phyloP scores from a whole-genome alignment of 352 stramenopile genomes.

The Aphanomyces cochlioides region DNA sequence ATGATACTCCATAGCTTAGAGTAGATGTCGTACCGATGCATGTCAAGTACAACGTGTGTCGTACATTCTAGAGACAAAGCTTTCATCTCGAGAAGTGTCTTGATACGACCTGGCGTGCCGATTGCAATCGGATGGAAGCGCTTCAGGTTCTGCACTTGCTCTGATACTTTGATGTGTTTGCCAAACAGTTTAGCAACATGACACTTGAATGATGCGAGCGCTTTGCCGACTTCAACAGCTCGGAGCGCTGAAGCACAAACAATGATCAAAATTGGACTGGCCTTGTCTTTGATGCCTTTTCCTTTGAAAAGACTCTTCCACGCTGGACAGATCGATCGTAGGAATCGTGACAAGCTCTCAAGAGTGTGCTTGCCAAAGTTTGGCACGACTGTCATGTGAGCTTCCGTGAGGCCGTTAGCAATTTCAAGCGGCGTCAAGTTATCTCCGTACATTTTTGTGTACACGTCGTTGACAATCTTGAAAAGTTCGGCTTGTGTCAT shows the following conservation, averaged over 20 bases:
- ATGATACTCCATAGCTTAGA: not conserved
- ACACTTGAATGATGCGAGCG: constrained; percentile 80
- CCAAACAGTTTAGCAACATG: constrained; percentile 95
- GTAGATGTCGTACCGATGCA: constrained; percentile 39
- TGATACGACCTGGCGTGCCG: constrained; percentile 69
- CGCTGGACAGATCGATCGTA: constrained; percentile 61
- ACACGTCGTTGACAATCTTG: constrained; percentile 76
- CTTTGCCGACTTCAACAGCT: constrained; percentile 90
- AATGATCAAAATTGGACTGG: constrained; percentile 89
- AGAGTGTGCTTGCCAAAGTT: constrained; percentile 80
- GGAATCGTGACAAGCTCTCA: constrained; percentile 62
- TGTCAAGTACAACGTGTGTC: constrained; percentile 75
- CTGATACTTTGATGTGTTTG: constrained; percentile 89
- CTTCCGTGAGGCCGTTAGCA: constrained; percentile 70
- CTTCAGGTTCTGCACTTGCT: constrained; percentile 83
- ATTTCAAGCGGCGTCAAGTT: constrained; percentile 81
- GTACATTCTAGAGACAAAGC: constrained; percentile 75
- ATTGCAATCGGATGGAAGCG: constrained; percentile 76
- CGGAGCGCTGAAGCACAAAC: constrained; percentile 89
- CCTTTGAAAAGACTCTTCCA: constrained; percentile 78
- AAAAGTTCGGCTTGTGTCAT: constrained; percentile 74
- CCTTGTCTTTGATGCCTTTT: constrained; percentile 77
- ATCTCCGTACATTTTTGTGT: constrained; percentile 66
- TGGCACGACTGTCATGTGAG: constrained; percentile 55
- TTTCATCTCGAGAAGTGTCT: constrained; percentile 73